Percentiles rank a stretch among this genome's conserved stretches.
Conservation (phyloP, 2,329 filamentous ascomycete species). For the Beauveria scarabaeidicola region DNA sequence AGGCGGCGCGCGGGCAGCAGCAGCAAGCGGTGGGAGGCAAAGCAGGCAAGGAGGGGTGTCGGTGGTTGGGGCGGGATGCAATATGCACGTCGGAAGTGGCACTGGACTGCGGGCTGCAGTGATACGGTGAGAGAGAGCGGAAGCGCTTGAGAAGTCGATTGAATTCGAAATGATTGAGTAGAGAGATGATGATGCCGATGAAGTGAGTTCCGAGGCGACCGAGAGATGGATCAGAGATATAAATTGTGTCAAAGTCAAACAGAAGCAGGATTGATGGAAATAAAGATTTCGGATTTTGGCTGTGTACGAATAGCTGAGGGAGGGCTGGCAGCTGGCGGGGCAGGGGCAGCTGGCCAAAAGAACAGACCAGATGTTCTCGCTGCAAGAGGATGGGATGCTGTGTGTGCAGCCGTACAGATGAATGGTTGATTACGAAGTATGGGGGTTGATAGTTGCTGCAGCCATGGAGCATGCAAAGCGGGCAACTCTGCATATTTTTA, state of each 20-base stretch:
- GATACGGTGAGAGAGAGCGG: neutral
- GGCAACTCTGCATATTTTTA: constrained; percentile 4
- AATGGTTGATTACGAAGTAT: neutral
- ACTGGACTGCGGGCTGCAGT: neutral
- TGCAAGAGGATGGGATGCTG: neutral
- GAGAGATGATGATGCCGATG: neutral
- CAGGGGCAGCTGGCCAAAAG: neutral
- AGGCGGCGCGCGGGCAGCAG: neutral
- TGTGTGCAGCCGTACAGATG: neutral
- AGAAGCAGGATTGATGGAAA: no score
- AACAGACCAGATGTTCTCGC: neutral
- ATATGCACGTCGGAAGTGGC: neutral
- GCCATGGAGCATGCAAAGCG: neutral
- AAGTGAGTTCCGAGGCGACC: neutral
- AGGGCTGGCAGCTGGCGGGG: neutral
- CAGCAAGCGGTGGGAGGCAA: neutral
- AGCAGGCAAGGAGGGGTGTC: neutral
- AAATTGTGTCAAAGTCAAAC: neutral
- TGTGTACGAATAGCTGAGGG: no score
- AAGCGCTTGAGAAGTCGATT: neutral
- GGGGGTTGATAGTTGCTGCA: neutral
- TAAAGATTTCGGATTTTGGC: no score
- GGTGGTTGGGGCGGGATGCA: constrained; percentile 1
- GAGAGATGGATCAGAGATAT: neutral
- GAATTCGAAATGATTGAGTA: neutral